Conservation (phyloP, 1,284 basidiomycete genomes). For the Ceratorhiza oryzae-sativae region DNA sequence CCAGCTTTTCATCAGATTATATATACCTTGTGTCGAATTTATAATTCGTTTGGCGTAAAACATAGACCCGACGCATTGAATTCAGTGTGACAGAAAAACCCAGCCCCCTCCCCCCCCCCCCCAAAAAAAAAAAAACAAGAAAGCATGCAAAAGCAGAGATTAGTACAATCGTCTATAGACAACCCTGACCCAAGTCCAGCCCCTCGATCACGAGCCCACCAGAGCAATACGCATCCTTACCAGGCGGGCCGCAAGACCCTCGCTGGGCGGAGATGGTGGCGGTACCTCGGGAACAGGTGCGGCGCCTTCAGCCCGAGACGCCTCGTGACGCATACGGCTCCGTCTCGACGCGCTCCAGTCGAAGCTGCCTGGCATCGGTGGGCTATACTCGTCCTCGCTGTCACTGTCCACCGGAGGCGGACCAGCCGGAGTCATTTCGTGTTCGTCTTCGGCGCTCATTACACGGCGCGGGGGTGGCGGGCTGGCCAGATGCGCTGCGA, state of each 20-base stretch:
- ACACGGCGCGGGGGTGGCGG: constrained; percentile 23
- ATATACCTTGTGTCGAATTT: too few relatives aligned
- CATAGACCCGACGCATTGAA: not conserved
- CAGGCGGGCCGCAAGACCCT: constrained; percentile 16
- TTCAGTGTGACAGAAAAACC: not conserved
- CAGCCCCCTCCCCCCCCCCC: too few relatives aligned
- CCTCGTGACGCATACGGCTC: constrained; percentile 8
- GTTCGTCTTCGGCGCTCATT: constrained; percentile 26
- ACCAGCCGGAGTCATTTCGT: constrained; percentile 9
- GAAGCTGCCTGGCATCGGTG: constrained; percentile 27
- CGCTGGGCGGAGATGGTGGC: not conserved
- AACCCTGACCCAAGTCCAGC: not conserved
- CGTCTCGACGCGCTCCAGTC: constrained; percentile 25
- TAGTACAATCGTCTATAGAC: not conserved
- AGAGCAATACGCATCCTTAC: constrained; percentile 26
- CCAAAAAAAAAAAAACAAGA: constrained; percentile 8
- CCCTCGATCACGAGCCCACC: constrained; percentile 7
- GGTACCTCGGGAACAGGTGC: not conserved
- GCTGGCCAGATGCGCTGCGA: not conserved
- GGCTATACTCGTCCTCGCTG: constrained; percentile 12
- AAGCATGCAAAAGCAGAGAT: not conserved
- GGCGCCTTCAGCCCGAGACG: not conserved
- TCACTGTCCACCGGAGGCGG: not conserved
- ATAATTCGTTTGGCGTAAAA: too few relatives aligned
- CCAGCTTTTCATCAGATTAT: too few relatives aligned